A percentile compares a stretch with the other conserved stretches of the same genome.
These are phyloP conservation scores for Tulasnella sp. DNA, from an alignment of 768 basidiomycete genomes.

Conservation along the genomic window DNA sequence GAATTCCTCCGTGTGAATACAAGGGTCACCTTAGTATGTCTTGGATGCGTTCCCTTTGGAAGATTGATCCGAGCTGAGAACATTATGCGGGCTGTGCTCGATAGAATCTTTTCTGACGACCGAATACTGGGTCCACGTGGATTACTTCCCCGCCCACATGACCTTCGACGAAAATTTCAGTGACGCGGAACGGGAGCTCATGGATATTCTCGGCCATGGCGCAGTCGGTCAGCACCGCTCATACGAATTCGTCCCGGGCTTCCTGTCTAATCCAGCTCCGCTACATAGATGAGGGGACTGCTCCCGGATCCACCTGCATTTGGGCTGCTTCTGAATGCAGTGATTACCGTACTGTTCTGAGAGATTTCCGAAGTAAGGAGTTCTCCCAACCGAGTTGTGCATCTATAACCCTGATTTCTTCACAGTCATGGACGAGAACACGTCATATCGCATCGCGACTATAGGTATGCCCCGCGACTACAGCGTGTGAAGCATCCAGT, in stretches of 20 bases:
- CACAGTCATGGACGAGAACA: not conserved
- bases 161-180: not conserved
- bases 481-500: not conserved
- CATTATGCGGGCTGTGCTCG: not conserved
- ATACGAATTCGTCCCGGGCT: not conserved
- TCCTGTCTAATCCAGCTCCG: not conserved
- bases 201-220: slow-evolving; percentile 13
- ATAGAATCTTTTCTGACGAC: slow-evolving; percentile 11
- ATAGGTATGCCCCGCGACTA: not conserved
- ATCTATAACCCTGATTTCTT: not conserved
- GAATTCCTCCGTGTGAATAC: not conserved
- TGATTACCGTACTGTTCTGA: not conserved
- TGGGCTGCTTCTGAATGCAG: not conserved
- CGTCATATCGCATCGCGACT: slow-evolving; percentile 6
- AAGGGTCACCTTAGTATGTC: not conserved
- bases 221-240: not conserved
- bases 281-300: slow-evolving; percentile 15
- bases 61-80: not conserved
- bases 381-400: not conserved
- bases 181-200: slow-evolving; percentile 11
- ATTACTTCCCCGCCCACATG: slow-evolving; percentile 9
- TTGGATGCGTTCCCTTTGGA: too few species aligned
- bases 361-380: slow-evolving; percentile 6
- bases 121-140: slow-evolving; percentile 23
- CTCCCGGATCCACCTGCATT: slow-evolving; percentile 10